phyloP scores from a whole-genome alignment of 2,329 filamentous ascomycete genomes.

The Hymenoscyphus salicellus region DNA sequence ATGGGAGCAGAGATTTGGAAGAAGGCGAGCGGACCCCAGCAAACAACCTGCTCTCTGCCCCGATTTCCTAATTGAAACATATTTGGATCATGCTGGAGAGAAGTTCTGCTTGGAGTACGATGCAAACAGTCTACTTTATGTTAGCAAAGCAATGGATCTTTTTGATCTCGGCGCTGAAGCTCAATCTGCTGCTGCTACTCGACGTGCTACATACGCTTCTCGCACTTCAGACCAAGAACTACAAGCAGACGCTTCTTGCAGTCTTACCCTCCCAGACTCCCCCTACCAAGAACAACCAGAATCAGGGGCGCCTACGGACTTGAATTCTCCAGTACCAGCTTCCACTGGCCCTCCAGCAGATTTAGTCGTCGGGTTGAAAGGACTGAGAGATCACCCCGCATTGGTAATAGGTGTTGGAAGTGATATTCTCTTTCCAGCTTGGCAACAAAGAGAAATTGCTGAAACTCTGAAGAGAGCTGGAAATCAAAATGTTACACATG shows the following conservation, averaged over 20 bases:
- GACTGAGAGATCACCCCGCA: slow-evolving; percentile 72
- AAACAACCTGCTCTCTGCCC: slow-evolving; percentile 92
- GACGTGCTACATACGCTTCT: slow-evolving; percentile 59
- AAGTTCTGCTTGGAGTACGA: slow-evolving; percentile 98
- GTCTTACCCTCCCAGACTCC: slow-evolving; percentile 73
- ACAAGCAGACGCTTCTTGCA: slow-evolving; percentile 55
- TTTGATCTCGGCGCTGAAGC: slow-evolving; percentile 81
- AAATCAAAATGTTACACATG: slow-evolving; percentile 78
- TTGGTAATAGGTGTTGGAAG: slow-evolving; percentile 92
- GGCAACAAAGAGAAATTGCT: slow-evolving; percentile 95
- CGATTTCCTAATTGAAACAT: slow-evolving; percentile 96
- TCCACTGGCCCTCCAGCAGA: slow-evolving; percentile 68
- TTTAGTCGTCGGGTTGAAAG: slow-evolving; percentile 69
- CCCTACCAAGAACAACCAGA: slow-evolving; percentile 82
- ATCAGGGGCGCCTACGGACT: slow-evolving; percentile 40
- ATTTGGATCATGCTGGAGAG: slow-evolving; percentile 95
- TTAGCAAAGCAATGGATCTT: slow-evolving; percentile 98
- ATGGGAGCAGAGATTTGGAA: slow-evolving; percentile 93
- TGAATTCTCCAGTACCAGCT: slow-evolving; percentile 34
- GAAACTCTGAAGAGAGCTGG: slow-evolving; percentile 74
- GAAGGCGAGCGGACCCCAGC: slow-evolving; percentile 77
- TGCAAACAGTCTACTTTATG: slow-evolving; percentile 89
- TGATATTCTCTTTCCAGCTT: slow-evolving; percentile 94
- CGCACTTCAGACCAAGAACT: slow-evolving; percentile 31
- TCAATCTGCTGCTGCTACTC: slow-evolving; percentile 59